Evolutionary conservation across 2,329 filamentous ascomycete genomes (phyloP).

Genomic region (Cladobotryum protrusum): DNA sequence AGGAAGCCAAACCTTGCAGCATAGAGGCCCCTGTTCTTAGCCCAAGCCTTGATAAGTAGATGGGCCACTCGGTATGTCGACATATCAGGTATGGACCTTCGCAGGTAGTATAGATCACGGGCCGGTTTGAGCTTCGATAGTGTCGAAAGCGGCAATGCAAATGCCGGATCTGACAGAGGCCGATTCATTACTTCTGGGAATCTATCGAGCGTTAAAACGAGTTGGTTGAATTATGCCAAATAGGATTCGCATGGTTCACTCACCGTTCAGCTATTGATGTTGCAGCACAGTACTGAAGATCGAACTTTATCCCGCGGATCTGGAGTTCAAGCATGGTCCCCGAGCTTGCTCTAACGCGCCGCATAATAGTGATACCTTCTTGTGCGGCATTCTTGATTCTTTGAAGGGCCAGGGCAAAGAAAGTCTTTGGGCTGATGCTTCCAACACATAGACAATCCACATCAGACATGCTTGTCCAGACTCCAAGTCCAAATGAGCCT

Average conservation of each 20-base stretch:
- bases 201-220: constrained; percentile 15
- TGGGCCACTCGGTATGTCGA: constrained; percentile 53
- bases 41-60: constrained; percentile 56
- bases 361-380: constrained; percentile 43
- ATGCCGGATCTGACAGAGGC: constrained; percentile 46
- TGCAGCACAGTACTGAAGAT: constrained; percentile 62
- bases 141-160: constrained; percentile 48
- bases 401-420: constrained; percentile 53
- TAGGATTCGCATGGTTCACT: constrained; percentile 3
- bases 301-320: constrained; percentile 51
- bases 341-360: constrained; percentile 51
- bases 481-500: constrained; percentile 59
- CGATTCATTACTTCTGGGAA: constrained; percentile 44
- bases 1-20: constrained; percentile 59
- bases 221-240: no score
- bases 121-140: constrained; percentile 58
- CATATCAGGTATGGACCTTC: constrained; percentile 53
- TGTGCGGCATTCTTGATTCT: constrained; percentile 43
- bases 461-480: constrained; percentile 56
- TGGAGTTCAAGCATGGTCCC: constrained; percentile 61
- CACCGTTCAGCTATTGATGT: constrained; percentile 45
- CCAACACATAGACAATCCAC: constrained; percentile 62
- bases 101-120: constrained; percentile 56
- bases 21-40: constrained; percentile 55
- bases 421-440: constrained; percentile 52